Base-by-base conservation (phyloP, 2,329 filamentous ascomycete species). In the Monosporascus ibericus region DNA sequence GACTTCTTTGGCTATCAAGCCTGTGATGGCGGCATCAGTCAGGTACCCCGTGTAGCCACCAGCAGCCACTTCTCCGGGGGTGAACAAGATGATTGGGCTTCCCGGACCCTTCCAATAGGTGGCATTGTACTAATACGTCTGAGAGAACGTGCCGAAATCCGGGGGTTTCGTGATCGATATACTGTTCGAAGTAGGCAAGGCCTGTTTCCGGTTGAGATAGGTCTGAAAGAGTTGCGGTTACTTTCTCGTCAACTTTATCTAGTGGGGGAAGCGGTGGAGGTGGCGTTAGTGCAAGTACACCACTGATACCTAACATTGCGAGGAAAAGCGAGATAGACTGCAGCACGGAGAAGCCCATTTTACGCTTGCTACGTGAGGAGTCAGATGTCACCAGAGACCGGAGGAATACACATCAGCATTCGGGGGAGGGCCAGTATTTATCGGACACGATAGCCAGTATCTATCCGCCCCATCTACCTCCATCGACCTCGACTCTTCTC, bases 111-210 rank as follows among this genome's bases (percentile, higher is more conserved):
- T 68, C 77, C 77, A 83, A 58, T 66, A 76, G 38, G 76, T 70
- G 1, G 71, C 68, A 58, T 74, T 77, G 62, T 72, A 82, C 60
- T 57, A 62, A 37, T 75, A 82, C 42, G 74, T 71, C 65, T 82
- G 78, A 27, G 71, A 67, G 58, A 82, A 82, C 0, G 75, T 82
- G 11, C 79, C 79, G 14, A 80, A 65, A n/a, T 68, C 68, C 1
- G 79, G 79, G 79, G 58, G 82, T 69, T 5, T 72, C 65, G 65
- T 86, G 82, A 60, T 86, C 81, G 48, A 85, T 77, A 50, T 79
- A 69, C 64, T 85, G 82, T 55, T 77, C 63, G 54, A 82, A 84
- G 48, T 54, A 58, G 37, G 55, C 51, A 24, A 58, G 55, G 8
- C 62, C 60, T 1, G 52, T 55, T 9, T 47, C 46, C 17, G 50